phyloP scores from a whole-genome alignment of 2,329 filamentous ascomycete genomes.

The Fusarium bulbicola region DNA sequence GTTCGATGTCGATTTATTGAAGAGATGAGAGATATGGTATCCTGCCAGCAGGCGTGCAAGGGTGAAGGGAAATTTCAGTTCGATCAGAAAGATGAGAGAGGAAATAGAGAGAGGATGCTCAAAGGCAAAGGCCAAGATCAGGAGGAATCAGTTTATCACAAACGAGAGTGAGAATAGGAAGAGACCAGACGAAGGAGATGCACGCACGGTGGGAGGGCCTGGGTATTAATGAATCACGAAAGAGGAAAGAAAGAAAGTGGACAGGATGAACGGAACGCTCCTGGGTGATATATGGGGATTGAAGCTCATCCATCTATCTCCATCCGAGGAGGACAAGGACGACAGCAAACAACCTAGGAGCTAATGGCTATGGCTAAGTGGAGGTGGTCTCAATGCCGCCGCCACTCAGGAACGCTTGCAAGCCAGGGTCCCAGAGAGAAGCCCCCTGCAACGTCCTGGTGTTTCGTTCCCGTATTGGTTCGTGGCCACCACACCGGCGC shows the following conservation, averaged over 20 bases:
- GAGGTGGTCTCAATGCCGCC: conserved; percentile 32
- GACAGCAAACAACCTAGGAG: conserved; percentile 11
- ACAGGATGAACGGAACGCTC: not conserved
- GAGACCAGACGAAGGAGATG: conserved; percentile 17
- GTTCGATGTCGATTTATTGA: not conserved
- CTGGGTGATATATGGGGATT: conserved; percentile 21
- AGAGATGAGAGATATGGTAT: conserved; percentile 1
- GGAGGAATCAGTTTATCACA: conserved; percentile 1
- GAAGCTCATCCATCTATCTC: conserved; percentile 22
- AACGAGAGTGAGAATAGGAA: conserved; percentile 28
- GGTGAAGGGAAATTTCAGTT: not conserved
- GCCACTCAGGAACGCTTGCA: conserved; percentile 33
- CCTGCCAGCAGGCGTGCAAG: conserved; percentile 39
- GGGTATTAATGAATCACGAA: conserved; percentile 9
- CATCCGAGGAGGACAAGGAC: conserved; percentile 13
- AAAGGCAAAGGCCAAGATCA: not conserved
- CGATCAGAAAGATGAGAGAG: not conserved
- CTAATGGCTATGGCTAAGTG: conserved; percentile 9
- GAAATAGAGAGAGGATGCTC: conserved; percentile 12
- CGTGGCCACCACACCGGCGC: not conserved
- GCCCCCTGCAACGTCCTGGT: conserved; percentile 21
- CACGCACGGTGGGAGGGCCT: conserved; percentile 11
- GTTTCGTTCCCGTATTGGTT: conserved; percentile 15
- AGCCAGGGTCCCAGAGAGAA: conserved; percentile 7
- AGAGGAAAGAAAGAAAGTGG: conserved; percentile 19